Evolutionary conservation across 2,329 filamentous ascomycete species (phyloP), one percentile per base, ranked within the genome.

Genomic region (Aspergillus uvarum): DNA sequence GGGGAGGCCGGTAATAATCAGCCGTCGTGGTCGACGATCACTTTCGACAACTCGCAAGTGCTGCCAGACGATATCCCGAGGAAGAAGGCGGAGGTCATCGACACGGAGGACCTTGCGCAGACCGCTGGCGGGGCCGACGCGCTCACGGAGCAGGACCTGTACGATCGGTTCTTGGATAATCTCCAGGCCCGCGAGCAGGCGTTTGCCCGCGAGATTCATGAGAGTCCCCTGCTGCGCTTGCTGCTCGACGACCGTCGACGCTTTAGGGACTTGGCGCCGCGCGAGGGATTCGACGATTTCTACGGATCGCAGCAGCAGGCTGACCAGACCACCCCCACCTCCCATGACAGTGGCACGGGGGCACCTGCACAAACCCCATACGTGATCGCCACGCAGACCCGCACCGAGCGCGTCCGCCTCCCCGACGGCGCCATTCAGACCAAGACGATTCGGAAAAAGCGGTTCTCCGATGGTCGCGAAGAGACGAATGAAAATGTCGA

Each of bases 401-500:
- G 80, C 0, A 87, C 84, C 2, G 80, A 85, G 63, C 82, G 82
- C 3, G 81, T 77, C 4, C 81, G 80, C 2, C 74, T 82, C 2
- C 77, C 83, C 0, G 85, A 88, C 68, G 86, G 86, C 12, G 83
- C 82, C 0, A 74, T 86, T 2, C 82, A 83, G 8, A 87, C 83
- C 0, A 86, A 83, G 65, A 80, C 81, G 1, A 75, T 85, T 10
- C 73, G 85, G 16, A 87, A 84, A 63, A 84, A 82, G 67, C 79
- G 82, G 2, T 88, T 86, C 66, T 76, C 82, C 1, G 85, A 88
- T 73, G 86, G 86, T 0, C 77, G 80, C 3, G 85, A 87, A 67
- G 85, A 87, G 69, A 83, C 74, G 35, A 80, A 82, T 8, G 83
- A 86, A 65, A 84, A 81, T 7, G 74, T 82, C 3, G 81, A 86